These are phyloP conservation scores for Boletus rufocinnamomeus DNA, from an alignment of 768 basidiomycete genomes.

Conservation along the genomic window DNA sequence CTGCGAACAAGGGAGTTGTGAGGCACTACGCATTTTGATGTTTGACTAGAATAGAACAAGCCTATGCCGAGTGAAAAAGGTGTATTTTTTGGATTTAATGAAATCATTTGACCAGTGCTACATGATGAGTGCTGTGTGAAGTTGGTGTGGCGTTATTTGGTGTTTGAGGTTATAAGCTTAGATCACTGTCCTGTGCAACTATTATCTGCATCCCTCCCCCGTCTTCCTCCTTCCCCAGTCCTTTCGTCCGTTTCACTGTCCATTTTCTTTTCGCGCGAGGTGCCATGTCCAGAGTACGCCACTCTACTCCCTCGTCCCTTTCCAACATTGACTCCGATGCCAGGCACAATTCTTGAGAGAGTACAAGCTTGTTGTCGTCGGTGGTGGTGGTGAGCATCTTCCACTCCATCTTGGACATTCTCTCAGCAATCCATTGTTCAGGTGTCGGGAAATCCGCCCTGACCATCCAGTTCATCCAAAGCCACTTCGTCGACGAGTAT, in stretches of 20 bases:
- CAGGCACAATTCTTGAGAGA: constrained; percentile 91
- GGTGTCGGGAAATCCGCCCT: constrained; percentile 80
- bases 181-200: constrained; percentile 2
- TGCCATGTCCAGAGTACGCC: constrained; percentile 36
- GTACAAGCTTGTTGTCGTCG: constrained; percentile 98
- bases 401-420: constrained; percentile 29
- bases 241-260: neutral
- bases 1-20: neutral
- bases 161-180: constrained; percentile 2
- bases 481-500: constrained; percentile 89
- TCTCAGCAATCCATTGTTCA: constrained; percentile 10
- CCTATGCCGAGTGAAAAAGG: neutral
- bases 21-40: neutral
- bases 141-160: constrained; percentile 33
- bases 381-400: constrained; percentile 81
- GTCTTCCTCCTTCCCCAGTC: neutral
- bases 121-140: neutral
- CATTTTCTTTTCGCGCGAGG: constrained; percentile 5
- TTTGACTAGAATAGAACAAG: neutral
- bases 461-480: constrained; percentile 98
- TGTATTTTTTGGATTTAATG: neutral
- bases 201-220: constrained; percentile 16
- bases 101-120: neutral
- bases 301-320: neutral
- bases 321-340: constrained; percentile 3